These are phyloP conservation scores for Neopestalotiopsis sp. DNA, from an alignment of 2,329 filamentous ascomycete genomes.

Conservation along the genomic window DNA sequence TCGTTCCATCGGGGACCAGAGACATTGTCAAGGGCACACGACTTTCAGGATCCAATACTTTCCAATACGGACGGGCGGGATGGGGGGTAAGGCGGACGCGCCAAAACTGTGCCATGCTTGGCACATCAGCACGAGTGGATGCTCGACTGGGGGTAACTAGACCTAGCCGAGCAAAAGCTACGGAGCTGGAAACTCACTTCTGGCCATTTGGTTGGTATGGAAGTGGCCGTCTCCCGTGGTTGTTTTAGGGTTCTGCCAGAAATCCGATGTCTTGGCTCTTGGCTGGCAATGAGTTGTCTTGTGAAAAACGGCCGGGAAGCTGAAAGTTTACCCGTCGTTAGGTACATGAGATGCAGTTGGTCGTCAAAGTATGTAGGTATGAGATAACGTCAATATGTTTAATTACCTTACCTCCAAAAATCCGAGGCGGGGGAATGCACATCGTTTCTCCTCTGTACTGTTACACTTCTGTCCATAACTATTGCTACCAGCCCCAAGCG, in stretches of 20 bases:
- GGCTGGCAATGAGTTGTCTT: background rate
- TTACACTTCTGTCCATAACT: background rate
- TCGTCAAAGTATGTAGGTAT: background rate
- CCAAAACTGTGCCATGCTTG: slow-evolving; percentile 10
- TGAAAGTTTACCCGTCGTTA: background rate
- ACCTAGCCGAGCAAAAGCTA: background rate
- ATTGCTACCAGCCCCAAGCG: background rate
- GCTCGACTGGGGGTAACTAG: background rate
- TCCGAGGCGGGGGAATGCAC: too few species aligned
- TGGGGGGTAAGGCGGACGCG: background rate
- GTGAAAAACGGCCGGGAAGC: background rate
- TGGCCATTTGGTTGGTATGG: background rate
- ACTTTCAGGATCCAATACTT: background rate
- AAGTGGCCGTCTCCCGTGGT: background rate
- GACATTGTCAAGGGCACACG: slow-evolving; percentile 1
- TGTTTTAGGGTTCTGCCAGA: background rate
- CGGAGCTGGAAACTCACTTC: background rate
- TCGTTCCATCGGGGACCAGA: slow-evolving; percentile 2
- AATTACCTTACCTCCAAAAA: background rate
- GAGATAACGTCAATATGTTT: background rate
- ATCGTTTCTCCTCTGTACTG: background rate
- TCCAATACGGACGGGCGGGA: background rate
- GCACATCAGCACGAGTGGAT: slow-evolving; percentile 5
- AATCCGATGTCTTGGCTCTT: background rate
- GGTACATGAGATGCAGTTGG: background rate